Conservation (phyloP, 495 filamentous ascomycete species). For the Penicillium manginii region DNA sequence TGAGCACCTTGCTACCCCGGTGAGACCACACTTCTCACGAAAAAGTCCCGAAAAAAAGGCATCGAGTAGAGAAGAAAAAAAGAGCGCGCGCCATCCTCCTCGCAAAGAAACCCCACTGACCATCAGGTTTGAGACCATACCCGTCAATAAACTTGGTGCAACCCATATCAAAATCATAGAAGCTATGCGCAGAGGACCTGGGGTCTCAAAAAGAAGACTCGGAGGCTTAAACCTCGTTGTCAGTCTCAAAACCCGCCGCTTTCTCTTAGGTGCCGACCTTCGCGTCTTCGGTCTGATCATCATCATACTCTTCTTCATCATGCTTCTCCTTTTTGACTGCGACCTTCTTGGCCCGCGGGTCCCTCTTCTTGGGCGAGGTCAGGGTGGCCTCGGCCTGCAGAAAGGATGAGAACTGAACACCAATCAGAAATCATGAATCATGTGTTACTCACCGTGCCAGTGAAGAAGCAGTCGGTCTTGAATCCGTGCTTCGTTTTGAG, state of each 20-base stretch:
- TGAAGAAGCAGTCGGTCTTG: background rate
- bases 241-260: background rate
- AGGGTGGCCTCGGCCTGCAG: background rate
- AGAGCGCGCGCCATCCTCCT: no score
- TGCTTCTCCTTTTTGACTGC: background rate
- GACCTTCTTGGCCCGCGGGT: background rate
- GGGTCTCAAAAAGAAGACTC: background rate
- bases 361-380: background rate
- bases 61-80: background rate
- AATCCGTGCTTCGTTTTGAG: conserved; percentile 35
- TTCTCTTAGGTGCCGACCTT: background rate
- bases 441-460: background rate
- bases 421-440: background rate
- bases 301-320: background rate
- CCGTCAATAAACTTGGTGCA: background rate
- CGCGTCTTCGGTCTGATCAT: background rate
- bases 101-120: background rate
- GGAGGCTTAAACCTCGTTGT: background rate
- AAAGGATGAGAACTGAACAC: background rate
- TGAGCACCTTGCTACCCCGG: no score
- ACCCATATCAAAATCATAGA: background rate
- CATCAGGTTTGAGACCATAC: background rate
- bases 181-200: background rate
- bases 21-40: no score
- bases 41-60: no score